phyloP scores from a whole-genome alignment of 345 rosid genomes.

The Excoecaria agallocha region DNA sequence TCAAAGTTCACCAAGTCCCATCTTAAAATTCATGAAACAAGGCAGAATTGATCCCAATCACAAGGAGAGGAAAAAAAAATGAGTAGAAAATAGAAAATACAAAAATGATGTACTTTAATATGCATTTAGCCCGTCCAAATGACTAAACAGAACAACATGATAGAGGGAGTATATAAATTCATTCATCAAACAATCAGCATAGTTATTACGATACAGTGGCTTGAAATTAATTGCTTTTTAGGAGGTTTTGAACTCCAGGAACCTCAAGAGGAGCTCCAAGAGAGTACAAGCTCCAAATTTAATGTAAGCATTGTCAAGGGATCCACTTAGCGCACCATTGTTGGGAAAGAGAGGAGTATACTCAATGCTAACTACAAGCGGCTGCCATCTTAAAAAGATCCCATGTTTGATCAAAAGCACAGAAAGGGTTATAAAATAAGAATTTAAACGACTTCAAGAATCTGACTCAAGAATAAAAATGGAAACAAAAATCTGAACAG shows the following conservation, averaged over 20 bases:
- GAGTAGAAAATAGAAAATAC: background rate
- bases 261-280: conserved; percentile 34
- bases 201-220: background rate
- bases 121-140: no score
- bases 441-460: background rate
- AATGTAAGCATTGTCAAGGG: conserved; percentile 34
- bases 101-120: no score
- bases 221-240: conserved; percentile 17
- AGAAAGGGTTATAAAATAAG: background rate
- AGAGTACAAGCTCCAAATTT: conserved; percentile 42
- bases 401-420: background rate
- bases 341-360: conserved; percentile 18
- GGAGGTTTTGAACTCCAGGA: conserved; percentile 52
- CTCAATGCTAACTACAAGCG: conserved; percentile 16
- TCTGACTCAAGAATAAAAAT: background rate
- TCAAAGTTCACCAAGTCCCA: background rate
- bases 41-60: background rate
- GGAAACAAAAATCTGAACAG: background rate
- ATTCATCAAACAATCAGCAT: background rate
- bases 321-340: conserved; percentile 21
- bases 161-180: background rate
- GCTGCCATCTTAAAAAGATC: background rate
- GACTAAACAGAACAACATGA: background rate
- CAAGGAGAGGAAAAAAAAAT: background rate
- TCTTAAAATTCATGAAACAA: background rate